A percentile compares a stretch with the other conserved stretches of the same genome.
These are phyloP conservation scores for Amesomyces nigricolor DNA, from an alignment of 2,329 filamentous ascomycete genomes.

Conservation along the genomic window DNA sequence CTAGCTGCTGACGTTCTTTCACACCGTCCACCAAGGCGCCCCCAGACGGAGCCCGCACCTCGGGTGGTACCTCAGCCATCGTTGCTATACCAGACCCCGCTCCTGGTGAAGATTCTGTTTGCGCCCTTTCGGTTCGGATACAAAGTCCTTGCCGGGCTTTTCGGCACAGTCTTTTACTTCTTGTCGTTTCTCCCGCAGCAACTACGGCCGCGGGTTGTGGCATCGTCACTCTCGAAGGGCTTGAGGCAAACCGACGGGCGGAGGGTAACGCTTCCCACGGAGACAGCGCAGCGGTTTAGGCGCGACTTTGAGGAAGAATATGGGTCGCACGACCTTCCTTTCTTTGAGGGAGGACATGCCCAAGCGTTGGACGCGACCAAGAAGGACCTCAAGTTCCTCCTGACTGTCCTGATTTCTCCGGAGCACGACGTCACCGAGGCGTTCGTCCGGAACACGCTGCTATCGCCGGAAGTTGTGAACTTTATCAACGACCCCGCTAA, in stretches of 20 bases:
- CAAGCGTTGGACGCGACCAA: conserved; percentile 88
- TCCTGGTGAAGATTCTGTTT: conserved; percentile 72
- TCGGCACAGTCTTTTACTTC: conserved; percentile 69
- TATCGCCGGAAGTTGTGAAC: conserved; percentile 65
- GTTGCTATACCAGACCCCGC: conserved; percentile 62
- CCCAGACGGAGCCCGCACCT: conserved; percentile 63
- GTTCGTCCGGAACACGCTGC: conserved; percentile 77
- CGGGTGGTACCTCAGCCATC: conserved; percentile 76
- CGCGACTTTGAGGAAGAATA: conserved; percentile 95
- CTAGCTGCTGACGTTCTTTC: conserved; percentile 33
- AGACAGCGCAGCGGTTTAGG: conserved; percentile 82
- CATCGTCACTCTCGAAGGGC: conserved; percentile 47
- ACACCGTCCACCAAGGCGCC: conserved; percentile 32
- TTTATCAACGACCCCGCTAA: conserved; percentile 71
- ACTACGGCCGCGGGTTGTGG: conserved; percentile 50
- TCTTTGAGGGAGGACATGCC: conserved; percentile 84
- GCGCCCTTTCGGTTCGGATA: conserved; percentile 77
- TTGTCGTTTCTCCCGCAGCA: conserved; percentile 73
- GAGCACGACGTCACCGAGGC: conserved; percentile 88
- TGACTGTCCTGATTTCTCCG: conserved; percentile 83
- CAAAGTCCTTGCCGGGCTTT: conserved; percentile 60
- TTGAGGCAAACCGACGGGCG: conserved; percentile 61
- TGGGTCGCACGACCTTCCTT: conserved; percentile 64
- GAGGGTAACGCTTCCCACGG: conserved; percentile 72
- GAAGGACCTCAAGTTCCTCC: conserved; percentile 80